Evolutionary conservation across 169 alveolate species (phyloP).

Genomic region (Ichthyophthirius multifiliis): DNA sequence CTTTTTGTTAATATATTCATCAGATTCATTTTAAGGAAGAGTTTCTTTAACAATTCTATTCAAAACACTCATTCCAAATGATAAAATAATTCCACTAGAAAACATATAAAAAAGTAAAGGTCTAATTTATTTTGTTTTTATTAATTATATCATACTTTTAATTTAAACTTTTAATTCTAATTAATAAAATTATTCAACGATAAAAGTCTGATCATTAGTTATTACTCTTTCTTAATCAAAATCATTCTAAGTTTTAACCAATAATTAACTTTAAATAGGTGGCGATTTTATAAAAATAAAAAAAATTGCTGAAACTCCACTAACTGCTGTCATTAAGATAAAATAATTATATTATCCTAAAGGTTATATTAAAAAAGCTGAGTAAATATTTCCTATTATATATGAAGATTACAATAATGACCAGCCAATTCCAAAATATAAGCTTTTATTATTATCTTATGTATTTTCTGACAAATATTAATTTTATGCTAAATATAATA

Average conservation of each 20-base stretch:
- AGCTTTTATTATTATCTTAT: neutral
- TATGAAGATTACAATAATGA: neutral
- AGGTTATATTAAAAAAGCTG: neutral
- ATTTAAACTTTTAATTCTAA: neutral
- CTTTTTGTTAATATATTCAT: neutral
- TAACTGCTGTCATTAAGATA: neutral
- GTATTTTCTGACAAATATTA: neutral
- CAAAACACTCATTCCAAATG: neutral
- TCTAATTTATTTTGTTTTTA: neutral
- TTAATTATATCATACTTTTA: neutral
- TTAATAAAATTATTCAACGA: neutral
- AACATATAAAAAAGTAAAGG: neutral
- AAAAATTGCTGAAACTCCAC: neutral
- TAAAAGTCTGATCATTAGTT: too few relatives aligned
- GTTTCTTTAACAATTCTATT: neutral
- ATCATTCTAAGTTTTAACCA: neutral
- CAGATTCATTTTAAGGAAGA: neutral
- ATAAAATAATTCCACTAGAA: neutral
- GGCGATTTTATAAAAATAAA: neutral
- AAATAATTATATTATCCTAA: neutral
- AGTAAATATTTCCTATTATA: neutral
- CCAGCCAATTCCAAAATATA: conserved; percentile 1
- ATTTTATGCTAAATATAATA: neutral
- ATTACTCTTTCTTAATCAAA: neutral
- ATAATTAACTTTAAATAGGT: neutral